Base-by-base conservation (phyloP, 129 eudicot species). In the Lactuca saligna region DNA sequence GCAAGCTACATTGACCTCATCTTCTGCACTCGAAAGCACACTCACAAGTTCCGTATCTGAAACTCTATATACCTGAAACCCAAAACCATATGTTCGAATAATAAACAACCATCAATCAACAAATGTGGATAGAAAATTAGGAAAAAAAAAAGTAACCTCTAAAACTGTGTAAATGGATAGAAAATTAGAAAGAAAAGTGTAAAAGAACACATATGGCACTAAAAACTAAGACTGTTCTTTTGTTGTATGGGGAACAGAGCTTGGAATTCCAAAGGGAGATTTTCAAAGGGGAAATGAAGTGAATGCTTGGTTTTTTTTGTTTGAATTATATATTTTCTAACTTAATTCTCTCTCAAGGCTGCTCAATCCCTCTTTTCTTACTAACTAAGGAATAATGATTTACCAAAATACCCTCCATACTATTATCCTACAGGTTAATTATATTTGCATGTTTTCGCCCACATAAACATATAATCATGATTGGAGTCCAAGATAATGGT, bases 211-310 rank as follows among this genome's bases (percentile, higher is more conserved):
- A 86, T 68, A 76, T 79, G 81, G 88, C 90, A 80, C 87, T 82
- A 79, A 66, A 81, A 87, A 84, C 88, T 75, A 86, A 75, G 90
- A 74, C 75, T 74, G 74, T 70, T 70, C 77, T 75, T 86, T 84
- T 71, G 84, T 46, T 86, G 88, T 90, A 83, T 85, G 57, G 98
- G 81, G 73, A 85, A 79, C 46, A 70, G 95, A 87, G 85, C 95
- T 86, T 88, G 90, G 99, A 91, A 89, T 93, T 86, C 92, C 72
- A 89, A 89, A 93, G 97, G 82, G 85, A 89, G 88, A 83, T 83
- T 79, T 81, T 79, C 66, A 75, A 79, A 78, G 83, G 42, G 83
- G 79, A 84, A 79, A 46, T 84, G 89, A 93, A 93, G 95, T 86
- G 80, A 68, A 74, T 69, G 80, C 81, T 69, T 69, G 75, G n/a